Evolutionary conservation across 2,329 filamentous ascomycete species (phyloP), one percentile per base, ranked within the genome.

Genomic region (Cladophialophora carrionii): DNA sequence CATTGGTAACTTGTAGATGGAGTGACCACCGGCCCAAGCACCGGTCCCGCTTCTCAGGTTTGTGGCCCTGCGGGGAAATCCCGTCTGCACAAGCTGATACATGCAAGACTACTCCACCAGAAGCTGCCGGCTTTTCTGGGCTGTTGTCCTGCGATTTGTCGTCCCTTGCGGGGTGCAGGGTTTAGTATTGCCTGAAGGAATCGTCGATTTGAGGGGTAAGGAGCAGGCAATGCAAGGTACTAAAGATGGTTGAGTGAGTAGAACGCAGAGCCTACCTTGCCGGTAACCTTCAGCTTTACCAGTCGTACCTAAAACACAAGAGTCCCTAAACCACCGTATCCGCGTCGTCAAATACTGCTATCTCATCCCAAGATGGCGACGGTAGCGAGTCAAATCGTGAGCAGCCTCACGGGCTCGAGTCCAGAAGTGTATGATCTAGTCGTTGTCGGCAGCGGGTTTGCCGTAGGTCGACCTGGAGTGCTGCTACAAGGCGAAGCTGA

Each of bases 381-480:
- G 26, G 55, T 66, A 32, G 60, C 61, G 5, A 61, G 57, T 46
- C 56, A 64, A 37, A 61, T 67, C 37, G 65, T 67, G 31, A 68
- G 59, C 63, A 68, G 61, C 48, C 66, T 68, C 24, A 68, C 66
- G n/a, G 66, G 63, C 52, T 49, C 56, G 12, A 31, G 26, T 46
- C 59, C 64, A 24, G 63, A 62, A 34, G 66, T 66, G 24, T 78
- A 78, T 71, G 77, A 79, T 65, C 71, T 79, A 10, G 73, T 79
- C 26, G 76, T 79, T 20, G 75, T 79, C 5, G 77, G 76, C 22
- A 77, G 76, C 56, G 77, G 78, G 22, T 80, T 79, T 66, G 77
- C 77, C 26, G 62, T 64, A 56, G 14, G 62, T 48, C 2, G 26
- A 20, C 29, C 12, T 20, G 12, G 14, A 53, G 7, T 24, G 1